These are phyloP conservation scores for Persicaria maculosa DNA, from an alignment of 148 eudicot species.

Conservation along the genomic window DNA sequence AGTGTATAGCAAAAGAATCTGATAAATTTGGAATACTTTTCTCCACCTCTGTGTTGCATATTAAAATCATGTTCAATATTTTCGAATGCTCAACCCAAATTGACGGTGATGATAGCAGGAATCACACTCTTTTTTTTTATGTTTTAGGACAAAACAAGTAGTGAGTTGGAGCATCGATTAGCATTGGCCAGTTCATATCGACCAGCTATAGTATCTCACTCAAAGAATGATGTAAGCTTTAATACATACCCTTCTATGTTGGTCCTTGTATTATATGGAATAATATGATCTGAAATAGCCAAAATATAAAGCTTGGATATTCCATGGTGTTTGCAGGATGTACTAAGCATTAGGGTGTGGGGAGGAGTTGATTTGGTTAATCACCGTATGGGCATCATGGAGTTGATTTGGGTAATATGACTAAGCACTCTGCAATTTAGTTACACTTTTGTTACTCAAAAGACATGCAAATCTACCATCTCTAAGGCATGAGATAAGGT, in stretches of 20 bases:
- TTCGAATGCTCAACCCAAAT: not conserved
- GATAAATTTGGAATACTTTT: not conserved
- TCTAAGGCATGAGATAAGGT: no score
- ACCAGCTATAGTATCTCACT: slow-evolving; percentile 43
- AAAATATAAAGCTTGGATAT: not conserved
- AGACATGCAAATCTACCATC: no score
- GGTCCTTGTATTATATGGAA: no score
- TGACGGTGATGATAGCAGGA: not conserved
- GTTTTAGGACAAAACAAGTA: slow-evolving; percentile 21
- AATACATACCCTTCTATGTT: not conserved
- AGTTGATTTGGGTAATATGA: no score
- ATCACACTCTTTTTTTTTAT: slow-evolving; percentile 6
- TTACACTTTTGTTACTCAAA: no score
- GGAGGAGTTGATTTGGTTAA: slow-evolving; percentile 75
- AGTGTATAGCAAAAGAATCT: not conserved
- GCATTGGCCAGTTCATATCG: slow-evolving; percentile 32
- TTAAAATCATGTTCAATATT: not conserved
- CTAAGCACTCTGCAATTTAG: no score
- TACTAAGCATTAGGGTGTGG: slow-evolving; percentile 53
- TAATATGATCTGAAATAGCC: not conserved
- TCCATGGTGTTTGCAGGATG: slow-evolving; percentile 41
- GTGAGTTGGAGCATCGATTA: slow-evolving; percentile 24
- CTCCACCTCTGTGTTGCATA: not conserved
- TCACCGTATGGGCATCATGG: no score
- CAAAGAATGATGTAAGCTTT: slow-evolving; percentile 62